A percentile compares a stretch with the other conserved stretches of the same genome.
Evolutionary conservation across 495 filamentous ascomycete species (phyloP).

Genomic region (Penicillium bovifimosum): DNA sequence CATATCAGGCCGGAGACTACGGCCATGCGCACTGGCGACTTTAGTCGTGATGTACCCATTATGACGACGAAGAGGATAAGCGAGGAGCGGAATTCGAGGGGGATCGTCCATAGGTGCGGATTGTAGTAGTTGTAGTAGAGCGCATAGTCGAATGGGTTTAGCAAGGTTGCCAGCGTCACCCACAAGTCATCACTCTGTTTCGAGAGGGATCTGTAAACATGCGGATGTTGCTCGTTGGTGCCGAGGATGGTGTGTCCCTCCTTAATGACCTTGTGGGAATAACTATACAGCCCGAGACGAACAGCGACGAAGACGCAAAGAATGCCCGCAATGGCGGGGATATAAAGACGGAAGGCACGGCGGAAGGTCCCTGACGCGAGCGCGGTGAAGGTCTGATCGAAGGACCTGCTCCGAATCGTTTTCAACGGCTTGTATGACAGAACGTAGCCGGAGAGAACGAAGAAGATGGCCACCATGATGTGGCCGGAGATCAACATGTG

Average conservation of each 20-base stretch:
- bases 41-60: conserved; percentile 49
- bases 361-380: conserved; percentile 61
- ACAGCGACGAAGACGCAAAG: conserved; percentile 50
- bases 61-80: conserved; percentile 59
- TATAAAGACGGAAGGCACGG: conserved; percentile 56
- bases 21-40: conserved; percentile 40
- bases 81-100: conserved; percentile 61
- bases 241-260: conserved; percentile 41
- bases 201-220: conserved; percentile 40
- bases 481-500: conserved; percentile 59
- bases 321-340: conserved; percentile 54
- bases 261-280: conserved; percentile 34
- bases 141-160: conserved; percentile 52
- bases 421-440: conserved; percentile 61
- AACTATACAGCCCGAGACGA: conserved; percentile 46
- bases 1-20: conserved; percentile 41
- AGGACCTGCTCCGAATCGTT: conserved; percentile 50
- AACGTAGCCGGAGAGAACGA: conserved; percentile 66
- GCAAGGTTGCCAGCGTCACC: conserved; percentile 41
- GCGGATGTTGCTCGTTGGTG: conserved; percentile 44
- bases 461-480: conserved; percentile 70
- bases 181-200: conserved; percentile 47
- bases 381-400: conserved; percentile 41
- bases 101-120: conserved; percentile 69
- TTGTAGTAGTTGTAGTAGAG: conserved; percentile 55